Evolutionary conservation across 169 alveolate species (phyloP).

Genomic region (Cryptosporidium viatorum): DNA sequence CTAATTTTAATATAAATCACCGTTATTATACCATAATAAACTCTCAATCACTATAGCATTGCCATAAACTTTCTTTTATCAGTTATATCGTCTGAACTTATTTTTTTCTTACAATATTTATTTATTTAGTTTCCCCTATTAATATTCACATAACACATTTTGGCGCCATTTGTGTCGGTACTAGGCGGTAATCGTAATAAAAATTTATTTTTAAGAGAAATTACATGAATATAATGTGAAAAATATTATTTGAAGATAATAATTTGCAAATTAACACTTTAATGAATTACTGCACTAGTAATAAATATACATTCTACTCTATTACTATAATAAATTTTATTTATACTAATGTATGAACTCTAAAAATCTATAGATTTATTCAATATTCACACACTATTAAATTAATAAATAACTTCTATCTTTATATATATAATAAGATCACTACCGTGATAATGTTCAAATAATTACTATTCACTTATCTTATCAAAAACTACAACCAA

Average conservation of each 20-base stretch:
- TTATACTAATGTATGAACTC: too few species aligned
- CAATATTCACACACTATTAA: neutral
- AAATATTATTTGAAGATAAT: too few species aligned
- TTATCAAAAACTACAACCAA: too few species aligned
- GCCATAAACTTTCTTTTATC: neutral
- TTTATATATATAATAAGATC: too few species aligned
- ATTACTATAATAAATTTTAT: too few species aligned
- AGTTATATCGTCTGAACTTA: neutral
- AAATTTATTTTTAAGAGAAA: too few species aligned
- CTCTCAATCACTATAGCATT: neutral
- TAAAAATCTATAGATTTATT: neutral
- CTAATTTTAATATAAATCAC: too few species aligned
- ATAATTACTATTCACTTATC: too few species aligned
- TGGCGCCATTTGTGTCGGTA: conserved; percentile 1
- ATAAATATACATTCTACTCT: neutral
- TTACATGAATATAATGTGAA: neutral
- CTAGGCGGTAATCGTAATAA: neutral
- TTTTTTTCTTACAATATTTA: neutral
- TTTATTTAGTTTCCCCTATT: neutral
- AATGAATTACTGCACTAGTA: too few species aligned
- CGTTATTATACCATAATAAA: neutral
- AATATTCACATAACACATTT: neutral
- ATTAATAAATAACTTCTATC: too few species aligned
- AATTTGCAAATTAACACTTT: too few species aligned
- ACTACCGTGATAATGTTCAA: neutral